These are phyloP conservation scores for Violaceomyces palustris DNA, from an alignment of 1,284 basidiomycete species.

Conservation along the genomic window DNA sequence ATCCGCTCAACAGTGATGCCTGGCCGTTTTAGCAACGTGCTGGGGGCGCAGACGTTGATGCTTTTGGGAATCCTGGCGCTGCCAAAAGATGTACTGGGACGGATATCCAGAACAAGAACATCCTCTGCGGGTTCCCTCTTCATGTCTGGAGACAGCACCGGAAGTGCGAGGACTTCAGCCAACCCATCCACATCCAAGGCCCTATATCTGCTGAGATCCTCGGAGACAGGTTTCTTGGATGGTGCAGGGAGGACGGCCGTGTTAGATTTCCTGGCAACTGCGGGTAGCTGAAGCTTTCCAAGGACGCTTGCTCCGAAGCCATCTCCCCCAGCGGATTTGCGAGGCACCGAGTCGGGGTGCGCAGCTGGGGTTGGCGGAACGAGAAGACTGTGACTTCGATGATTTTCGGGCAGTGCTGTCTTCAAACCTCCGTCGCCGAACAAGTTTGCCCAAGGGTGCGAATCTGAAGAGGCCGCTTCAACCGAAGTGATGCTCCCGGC, in stretches of 20 bases:
- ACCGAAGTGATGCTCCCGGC: constrained; percentile 8
- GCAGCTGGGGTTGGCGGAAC: constrained; percentile 24
- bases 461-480: not conserved
- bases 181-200: constrained; percentile 20
- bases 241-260: no score
- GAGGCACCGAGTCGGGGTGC: constrained; percentile 2
- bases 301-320: no score
- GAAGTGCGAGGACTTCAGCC: constrained; percentile 13
- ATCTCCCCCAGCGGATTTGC: no score
- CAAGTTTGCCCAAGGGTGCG: constrained; percentile 26
- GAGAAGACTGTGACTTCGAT: not conserved
- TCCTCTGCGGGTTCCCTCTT: constrained; percentile 6
- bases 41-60: constrained; percentile 85
- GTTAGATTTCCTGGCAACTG: no score
- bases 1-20: constrained; percentile 46
- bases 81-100: constrained; percentile 61
- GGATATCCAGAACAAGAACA: constrained; percentile 69
- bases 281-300: no score
- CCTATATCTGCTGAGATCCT: constrained; percentile 17
- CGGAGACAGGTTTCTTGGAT: no score
- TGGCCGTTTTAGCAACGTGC: constrained; percentile 68
- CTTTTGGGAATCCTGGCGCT: constrained; percentile 55
- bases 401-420: constrained; percentile 13
- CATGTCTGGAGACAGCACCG: constrained; percentile 3
- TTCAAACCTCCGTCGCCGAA: constrained; percentile 27